Evolutionary conservation across 352 stramenopile genomes (phyloP).

Genomic region (Phytophthora agathidicida): DNA sequence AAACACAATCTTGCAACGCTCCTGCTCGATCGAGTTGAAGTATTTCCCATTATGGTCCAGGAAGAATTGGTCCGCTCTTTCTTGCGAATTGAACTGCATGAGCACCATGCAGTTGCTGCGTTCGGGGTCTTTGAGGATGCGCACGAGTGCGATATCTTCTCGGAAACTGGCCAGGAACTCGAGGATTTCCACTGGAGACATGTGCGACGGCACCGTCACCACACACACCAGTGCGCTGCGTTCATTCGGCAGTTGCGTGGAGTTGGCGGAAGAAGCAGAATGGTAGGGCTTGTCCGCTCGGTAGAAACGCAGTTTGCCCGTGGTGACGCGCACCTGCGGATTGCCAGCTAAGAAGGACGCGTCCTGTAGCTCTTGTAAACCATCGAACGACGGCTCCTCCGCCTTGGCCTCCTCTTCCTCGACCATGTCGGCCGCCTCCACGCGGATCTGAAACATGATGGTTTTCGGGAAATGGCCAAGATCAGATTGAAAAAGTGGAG

Average conservation of each 20-base stretch:
- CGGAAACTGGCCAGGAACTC: conserved; percentile 84
- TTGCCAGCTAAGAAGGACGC: conserved; percentile 79
- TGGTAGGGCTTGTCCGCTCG: conserved; percentile 66
- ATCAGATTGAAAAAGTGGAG: not conserved
- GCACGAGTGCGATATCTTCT: conserved; percentile 74
- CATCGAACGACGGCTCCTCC: conserved; percentile 28
- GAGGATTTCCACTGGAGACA: conserved; percentile 85
- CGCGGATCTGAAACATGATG: conserved; percentile 87
- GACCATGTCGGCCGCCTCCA: conserved; percentile 55
- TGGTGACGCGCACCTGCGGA: conserved; percentile 76
- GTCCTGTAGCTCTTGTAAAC: conserved; percentile 29
- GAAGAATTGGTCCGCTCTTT: conserved; percentile 87
- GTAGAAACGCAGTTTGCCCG: conserved; percentile 85
- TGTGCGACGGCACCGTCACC: conserved; percentile 84
- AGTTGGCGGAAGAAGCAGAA: conserved; percentile 2
- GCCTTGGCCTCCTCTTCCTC: conserved; percentile 49
- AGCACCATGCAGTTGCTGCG: conserved; percentile 88
- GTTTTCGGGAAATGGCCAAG: too few relatives aligned
- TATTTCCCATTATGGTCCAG: conserved; percentile 87
- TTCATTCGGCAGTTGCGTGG: conserved; percentile 61
- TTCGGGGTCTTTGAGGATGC: conserved; percentile 82
- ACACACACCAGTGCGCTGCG: conserved; percentile 83
- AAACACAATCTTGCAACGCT: conserved; percentile 92
- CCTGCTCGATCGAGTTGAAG: conserved; percentile 93
- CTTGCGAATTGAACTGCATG: conserved; percentile 81